Percentiles rank a stretch among this genome's conserved stretches.
phyloP scores from a whole-genome alignment of 176 grass and related monocot genomes.

The Typha latifolia region DNA sequence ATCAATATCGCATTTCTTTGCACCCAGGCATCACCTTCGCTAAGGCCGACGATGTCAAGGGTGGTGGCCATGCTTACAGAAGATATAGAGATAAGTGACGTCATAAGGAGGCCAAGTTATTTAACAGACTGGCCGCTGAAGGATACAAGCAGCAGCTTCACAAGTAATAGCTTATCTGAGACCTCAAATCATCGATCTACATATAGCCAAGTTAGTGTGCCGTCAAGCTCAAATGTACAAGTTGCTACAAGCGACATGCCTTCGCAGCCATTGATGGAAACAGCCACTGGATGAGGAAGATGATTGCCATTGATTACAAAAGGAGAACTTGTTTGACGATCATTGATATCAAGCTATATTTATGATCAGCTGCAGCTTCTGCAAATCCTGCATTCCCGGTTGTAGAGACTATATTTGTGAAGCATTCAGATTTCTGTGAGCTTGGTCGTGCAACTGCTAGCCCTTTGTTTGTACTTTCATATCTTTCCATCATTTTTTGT shows the following conservation, averaged over 20 bases:
- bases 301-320: constrained; percentile 11
- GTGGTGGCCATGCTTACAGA: constrained; percentile 52
- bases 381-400: too few species aligned
- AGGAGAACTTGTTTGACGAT: too few species aligned
- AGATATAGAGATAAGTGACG: constrained; percentile 27
- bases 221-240: constrained; percentile 5
- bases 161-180: constrained; percentile 12
- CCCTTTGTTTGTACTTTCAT: too few species aligned
- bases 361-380: too few species aligned
- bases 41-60: constrained; percentile 54
- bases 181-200: constrained; percentile 16
- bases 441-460: too few species aligned
- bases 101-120: constrained; percentile 42
- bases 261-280: constrained; percentile 14
- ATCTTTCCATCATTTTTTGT: too few species aligned
- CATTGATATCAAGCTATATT: too few species aligned
- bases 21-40: constrained; percentile 43
- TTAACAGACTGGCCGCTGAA: constrained; percentile 59
- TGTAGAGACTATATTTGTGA: too few species aligned
- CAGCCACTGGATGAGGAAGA: constrained; percentile 25
- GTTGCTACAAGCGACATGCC: too few species aligned
- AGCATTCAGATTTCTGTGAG: too few species aligned
- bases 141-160: constrained; percentile 25
- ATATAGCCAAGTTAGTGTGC: background rate
- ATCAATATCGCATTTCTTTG: constrained; percentile 52